phyloP scores from a whole-genome alignment of 306 rosid species.

The Luffa aegyptiaca region DNA sequence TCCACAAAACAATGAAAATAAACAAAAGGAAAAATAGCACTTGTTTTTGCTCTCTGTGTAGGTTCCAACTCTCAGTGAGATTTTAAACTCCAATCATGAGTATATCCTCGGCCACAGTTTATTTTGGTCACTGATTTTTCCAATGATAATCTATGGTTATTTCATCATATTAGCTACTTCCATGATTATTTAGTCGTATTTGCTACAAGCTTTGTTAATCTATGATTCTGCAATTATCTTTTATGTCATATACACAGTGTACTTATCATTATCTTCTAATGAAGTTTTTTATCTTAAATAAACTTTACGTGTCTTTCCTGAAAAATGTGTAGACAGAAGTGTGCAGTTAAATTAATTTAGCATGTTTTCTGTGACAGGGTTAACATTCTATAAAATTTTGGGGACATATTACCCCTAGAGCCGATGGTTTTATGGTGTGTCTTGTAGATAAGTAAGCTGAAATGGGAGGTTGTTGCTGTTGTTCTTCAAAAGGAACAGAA shows the following conservation, averaged over 20 bases:
- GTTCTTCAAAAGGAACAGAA: conserved; percentile 48
- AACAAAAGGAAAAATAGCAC: neutral
- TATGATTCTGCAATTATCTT: neutral
- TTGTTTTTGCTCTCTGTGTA: neutral
- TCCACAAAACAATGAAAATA: neutral
- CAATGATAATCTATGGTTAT: neutral
- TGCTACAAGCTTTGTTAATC: neutral
- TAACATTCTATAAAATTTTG: conserved; percentile 6
- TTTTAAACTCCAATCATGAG: neutral
- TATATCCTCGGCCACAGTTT: neutral
- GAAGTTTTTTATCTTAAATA: neutral
- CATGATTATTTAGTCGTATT: neutral
- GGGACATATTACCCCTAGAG: conserved; percentile 30
- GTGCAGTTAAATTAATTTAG: neutral
- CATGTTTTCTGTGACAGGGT: conserved; percentile 4
- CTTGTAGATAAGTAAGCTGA: conserved; percentile 26
- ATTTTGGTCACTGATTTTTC: neutral
- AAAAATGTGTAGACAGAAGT: neutral
- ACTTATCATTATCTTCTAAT: neutral
- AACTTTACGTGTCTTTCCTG: neutral
- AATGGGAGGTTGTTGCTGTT: conserved; percentile 95
- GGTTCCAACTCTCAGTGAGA: neutral
- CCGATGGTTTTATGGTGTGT: conserved; percentile 17
- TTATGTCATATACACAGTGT: neutral
- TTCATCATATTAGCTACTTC: neutral